A percentile compares a stretch with the other conserved stretches of the same genome.
phyloP scores from a whole-genome alignment of 169 alveolate species.

The Plasmodium cynomolgi region DNA sequence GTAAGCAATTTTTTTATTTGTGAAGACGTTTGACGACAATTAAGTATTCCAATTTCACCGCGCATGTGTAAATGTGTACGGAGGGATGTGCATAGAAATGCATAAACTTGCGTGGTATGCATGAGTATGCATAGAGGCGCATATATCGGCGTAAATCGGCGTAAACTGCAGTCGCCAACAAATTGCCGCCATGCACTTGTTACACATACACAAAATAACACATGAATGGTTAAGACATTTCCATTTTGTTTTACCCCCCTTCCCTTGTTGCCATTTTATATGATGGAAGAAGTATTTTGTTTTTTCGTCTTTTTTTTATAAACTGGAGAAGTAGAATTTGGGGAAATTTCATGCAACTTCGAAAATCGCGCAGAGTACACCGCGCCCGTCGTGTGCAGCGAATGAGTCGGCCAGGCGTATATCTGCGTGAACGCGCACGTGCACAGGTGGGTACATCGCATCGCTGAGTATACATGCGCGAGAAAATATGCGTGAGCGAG shows the following conservation, averaged over 20 bases:
- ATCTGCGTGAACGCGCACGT: neutral
- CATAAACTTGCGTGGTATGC: neutral
- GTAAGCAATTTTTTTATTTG: neutral
- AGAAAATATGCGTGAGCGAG: neutral
- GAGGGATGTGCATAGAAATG: constrained; percentile 2
- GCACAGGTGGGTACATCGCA: neutral
- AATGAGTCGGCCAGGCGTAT: neutral
- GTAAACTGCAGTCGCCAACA: neutral
- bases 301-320: constrained; percentile 51
- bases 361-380: neutral
- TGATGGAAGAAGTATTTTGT: constrained; percentile 44
- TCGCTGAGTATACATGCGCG: neutral
- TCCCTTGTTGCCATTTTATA: constrained; percentile 9
- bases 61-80: constrained; percentile 7
- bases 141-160: neutral
- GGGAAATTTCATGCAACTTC: constrained; percentile 2
- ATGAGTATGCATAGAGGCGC: neutral
- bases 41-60: neutral
- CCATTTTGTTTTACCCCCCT: constrained; percentile 20
- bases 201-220: neutral
- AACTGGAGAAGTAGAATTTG: constrained; percentile 8
- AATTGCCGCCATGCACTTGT: neutral
- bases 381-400: constrained; percentile 1
- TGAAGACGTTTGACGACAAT: constrained; percentile 5
- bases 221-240: constrained; percentile 31